Conservation (phyloP, 2,329 filamentous ascomycete genomes). For the Cryphonectria naterciae region DNA sequence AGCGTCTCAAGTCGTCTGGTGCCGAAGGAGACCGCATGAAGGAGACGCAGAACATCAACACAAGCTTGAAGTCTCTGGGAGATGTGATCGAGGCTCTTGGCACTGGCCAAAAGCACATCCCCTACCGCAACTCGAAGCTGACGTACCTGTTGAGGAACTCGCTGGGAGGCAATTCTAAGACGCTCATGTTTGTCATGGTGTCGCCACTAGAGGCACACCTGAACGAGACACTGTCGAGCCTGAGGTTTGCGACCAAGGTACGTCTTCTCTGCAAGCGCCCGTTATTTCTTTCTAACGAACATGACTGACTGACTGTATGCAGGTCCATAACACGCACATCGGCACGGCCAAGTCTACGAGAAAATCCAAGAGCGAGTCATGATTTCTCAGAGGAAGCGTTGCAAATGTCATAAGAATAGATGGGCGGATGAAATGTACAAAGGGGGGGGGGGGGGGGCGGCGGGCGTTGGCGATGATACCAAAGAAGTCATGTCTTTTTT, state of each 20-base stretch:
- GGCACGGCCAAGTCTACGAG: slow-evolving; percentile 81
- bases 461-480: slow-evolving; percentile 26
- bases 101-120: slow-evolving; percentile 80
- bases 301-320: slow-evolving; percentile 12
- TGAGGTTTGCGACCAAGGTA: slow-evolving; percentile 95
- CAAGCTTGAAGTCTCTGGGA: slow-evolving; percentile 85
- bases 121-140: slow-evolving; percentile 95
- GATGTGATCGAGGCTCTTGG: slow-evolving; percentile 96
- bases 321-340: slow-evolving; percentile 89
- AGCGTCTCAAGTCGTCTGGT: slow-evolving; percentile 84
- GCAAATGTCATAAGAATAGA: background rate
- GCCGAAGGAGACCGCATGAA: slow-evolving; percentile 85
- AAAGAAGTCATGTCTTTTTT: slow-evolving; percentile 18
- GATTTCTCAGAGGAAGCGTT: slow-evolving; percentile 24
- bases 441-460: slow-evolving; percentile 9
- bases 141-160: slow-evolving; percentile 96
- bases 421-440: slow-evolving; percentile 19
- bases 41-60: slow-evolving; percentile 98
- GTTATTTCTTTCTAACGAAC: background rate
- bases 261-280: slow-evolving; percentile 31
- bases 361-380: slow-evolving; percentile 53
- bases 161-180: slow-evolving; percentile 93
- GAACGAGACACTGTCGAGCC: slow-evolving; percentile 89
- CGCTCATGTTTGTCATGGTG: slow-evolving; percentile 99
- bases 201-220: slow-evolving; percentile 89